Base-by-base conservation (phyloP, 495 filamentous ascomycete species). In the Penicillium silybi region DNA sequence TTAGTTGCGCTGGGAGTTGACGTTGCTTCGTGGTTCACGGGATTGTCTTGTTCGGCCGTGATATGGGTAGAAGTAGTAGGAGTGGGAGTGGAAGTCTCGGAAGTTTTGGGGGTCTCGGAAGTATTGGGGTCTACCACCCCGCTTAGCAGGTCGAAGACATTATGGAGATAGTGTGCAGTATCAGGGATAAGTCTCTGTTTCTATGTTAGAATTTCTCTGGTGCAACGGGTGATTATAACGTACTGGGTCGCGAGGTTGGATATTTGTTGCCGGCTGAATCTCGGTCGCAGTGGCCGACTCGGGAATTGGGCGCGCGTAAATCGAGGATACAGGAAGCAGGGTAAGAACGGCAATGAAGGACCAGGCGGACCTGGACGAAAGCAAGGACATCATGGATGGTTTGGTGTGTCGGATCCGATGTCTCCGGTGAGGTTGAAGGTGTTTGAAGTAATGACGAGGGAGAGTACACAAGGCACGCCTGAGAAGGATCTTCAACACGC, bases 111-210 rank as follows among this genome's bases (percentile, higher is more conserved):
- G 9, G 43, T 47, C 9, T 48, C 18, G 2, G 41, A 46, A 4
- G 48, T 17, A 1, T 26, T 3, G 13, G 38, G 27, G n/a, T 34
- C 39, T 26, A 15, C 25, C 3, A 74, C 34, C n/a, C n/a, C n/a
- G 17, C 68, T 66, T 6, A 70, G 25, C 3, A 25, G 23, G 25
- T 52, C 47, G 10, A 74, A 35, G 37, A 71, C 13, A 1, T 54
- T 11, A 29, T 47, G 27, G 11, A 74, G 19, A 20, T 71, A 62
- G 5, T 61, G 8, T 10, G 50, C 45, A n/a, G 57, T 57, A 46
- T 54, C 53, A 9, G 71, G 71, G 29, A 71, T 66, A n/a, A 71
- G 41, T 46, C 71, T 56, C 67, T 72, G 23, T 45, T 3, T 2
- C 15, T 22, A 1, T 25, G 44, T 61, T 52, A 61, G 51, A 8